A percentile compares a stretch with the other conserved stretches of the same genome.
Evolutionary conservation across 164 flowering plant genomes (phyloP).

Genomic region (Magnolia sinica): DNA sequence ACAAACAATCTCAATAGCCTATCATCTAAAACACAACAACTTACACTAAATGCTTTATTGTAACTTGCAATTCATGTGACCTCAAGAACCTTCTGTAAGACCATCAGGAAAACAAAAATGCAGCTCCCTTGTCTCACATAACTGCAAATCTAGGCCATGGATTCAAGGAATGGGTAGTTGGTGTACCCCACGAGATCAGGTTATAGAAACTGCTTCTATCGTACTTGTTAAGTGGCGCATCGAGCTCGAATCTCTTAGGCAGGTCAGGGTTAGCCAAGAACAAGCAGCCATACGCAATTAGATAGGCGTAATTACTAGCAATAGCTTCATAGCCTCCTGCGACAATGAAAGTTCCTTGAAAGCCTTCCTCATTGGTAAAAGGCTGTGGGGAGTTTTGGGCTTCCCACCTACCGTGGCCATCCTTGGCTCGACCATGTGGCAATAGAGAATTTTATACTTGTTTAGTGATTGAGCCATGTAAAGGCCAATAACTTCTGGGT

Average conservation of each 20-base stretch:
- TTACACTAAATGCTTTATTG: too few relatives aligned
- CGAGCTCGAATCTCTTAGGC: conserved; percentile 32
- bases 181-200: conserved; percentile 39
- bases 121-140: too few relatives aligned
- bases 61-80: too few relatives aligned
- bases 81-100: too few relatives aligned
- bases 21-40: too few relatives aligned
- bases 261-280: conserved; percentile 45
- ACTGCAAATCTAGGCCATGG: background rate
- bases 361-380: conserved; percentile 45
- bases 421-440: conserved; percentile 59
- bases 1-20: too few relatives aligned
- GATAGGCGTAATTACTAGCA: conserved; percentile 27
- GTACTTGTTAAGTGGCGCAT: conserved; percentile 37
- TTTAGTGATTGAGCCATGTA: conserved; percentile 49
- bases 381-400: conserved; percentile 25
- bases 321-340: conserved; percentile 38
- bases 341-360: conserved; percentile 40
- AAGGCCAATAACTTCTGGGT: conserved; percentile 46
- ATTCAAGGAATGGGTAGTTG: conserved; percentile 35
- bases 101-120: too few relatives aligned
- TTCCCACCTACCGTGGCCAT: conserved; percentile 28
- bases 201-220: conserved; percentile 27
- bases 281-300: conserved; percentile 29
- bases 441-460: conserved; percentile 37